Percentiles rank a stretch among this genome's conserved stretches.
Evolutionary conservation across 2,329 filamentous ascomycete species (phyloP).

Genomic region (Aspergillus ibericus): DNA sequence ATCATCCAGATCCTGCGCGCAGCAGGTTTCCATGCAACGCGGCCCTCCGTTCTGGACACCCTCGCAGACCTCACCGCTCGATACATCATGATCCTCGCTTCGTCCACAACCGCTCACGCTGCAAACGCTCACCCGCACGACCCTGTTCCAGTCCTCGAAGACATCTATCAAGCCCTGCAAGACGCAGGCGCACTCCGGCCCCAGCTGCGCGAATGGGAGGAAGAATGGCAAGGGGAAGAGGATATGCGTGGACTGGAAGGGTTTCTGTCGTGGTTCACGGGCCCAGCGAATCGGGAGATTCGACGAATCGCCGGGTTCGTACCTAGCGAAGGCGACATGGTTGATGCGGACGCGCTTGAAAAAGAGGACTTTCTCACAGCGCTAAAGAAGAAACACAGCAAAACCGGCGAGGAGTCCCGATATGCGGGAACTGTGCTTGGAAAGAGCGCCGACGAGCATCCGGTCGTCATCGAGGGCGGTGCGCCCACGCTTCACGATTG

Average conservation of each 20-base stretch:
- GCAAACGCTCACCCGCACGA: conserved; percentile 65
- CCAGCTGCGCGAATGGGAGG: conserved; percentile 65
- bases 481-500: conserved; percentile 68
- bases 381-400: conserved; percentile 89
- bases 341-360: conserved; percentile 53
- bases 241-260: conserved; percentile 75
- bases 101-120: conserved; percentile 70
- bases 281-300: conserved; percentile 75
- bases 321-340: conserved; percentile 53
- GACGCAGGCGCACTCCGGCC: conserved; percentile 75
- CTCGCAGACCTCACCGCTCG: conserved; percentile 82
- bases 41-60: conserved; percentile 78
- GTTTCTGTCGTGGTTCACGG: conserved; percentile 77
- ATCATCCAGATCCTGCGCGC: conserved; percentile 90
- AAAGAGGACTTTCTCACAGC: conserved; percentile 71
- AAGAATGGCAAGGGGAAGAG: conserved; percentile 69
- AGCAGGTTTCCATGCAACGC: conserved; percentile 81
- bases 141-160: conserved; percentile 65
- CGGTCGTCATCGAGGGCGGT: conserved; percentile 77
- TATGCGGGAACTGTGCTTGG: conserved; percentile 84
- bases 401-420: conserved; percentile 80
- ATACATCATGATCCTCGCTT: conserved; percentile 74
- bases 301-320: conserved; percentile 75
- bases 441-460: conserved; percentile 66
- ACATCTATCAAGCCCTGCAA: conserved; percentile 82